Conservation (phyloP, 371 early-diverging fungal species). For the Rhizomucor pusillus region DNA sequence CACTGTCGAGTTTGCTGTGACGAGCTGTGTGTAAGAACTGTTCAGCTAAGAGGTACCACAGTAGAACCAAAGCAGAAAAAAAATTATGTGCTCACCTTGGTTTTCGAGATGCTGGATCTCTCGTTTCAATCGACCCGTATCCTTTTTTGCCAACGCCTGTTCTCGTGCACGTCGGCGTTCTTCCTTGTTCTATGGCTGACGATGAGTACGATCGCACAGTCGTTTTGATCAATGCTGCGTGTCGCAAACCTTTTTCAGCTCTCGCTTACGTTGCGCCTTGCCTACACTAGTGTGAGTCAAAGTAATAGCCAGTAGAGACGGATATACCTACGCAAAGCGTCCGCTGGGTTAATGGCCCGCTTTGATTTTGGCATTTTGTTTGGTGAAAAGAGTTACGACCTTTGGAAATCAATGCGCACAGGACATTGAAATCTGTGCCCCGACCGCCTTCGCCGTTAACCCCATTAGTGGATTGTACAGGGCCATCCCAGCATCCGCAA, state of each 20-base stretch:
- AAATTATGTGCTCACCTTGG: slow-evolving; percentile 41
- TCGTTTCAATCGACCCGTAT: slow-evolving; percentile 39
- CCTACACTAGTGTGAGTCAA: slow-evolving; percentile 39
- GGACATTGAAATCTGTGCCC: too few species aligned
- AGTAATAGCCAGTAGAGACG: background rate
- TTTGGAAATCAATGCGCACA: too few species aligned
- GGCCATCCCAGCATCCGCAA: too few species aligned
- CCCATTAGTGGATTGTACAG: too few species aligned
- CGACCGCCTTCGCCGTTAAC: too few species aligned
- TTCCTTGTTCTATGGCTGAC: slow-evolving; percentile 55
- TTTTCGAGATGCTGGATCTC: slow-evolving; percentile 50
- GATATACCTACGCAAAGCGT: slow-evolving; percentile 41
- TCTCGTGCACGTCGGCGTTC: slow-evolving; percentile 55
- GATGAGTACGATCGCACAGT: background rate
- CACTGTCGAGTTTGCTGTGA: slow-evolving; percentile 49
- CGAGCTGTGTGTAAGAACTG: slow-evolving; percentile 13
- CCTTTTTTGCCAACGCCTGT: slow-evolving; percentile 47
- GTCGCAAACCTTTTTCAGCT: slow-evolving; percentile 55
- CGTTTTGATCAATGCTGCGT: background rate
- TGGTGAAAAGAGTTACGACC: background rate
- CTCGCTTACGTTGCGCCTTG: slow-evolving; percentile 63
- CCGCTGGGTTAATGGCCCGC: slow-evolving; percentile 48
- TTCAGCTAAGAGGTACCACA: background rate
- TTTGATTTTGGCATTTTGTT: slow-evolving; percentile 43
- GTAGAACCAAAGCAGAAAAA: too few species aligned